phyloP scores from a whole-genome alignment of 331 rosid species.

The Phaseolus coccineus region DNA sequence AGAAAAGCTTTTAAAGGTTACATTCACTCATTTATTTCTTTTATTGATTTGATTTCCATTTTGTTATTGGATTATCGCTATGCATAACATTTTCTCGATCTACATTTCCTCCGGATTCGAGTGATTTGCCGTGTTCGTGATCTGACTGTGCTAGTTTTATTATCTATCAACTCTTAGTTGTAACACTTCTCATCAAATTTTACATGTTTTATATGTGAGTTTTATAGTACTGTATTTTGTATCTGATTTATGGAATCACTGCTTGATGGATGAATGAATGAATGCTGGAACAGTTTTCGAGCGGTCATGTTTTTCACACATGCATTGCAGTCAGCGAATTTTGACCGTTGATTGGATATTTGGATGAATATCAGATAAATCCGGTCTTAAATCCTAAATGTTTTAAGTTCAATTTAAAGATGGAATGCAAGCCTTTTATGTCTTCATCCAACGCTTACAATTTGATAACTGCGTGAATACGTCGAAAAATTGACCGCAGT shows the following conservation, averaged over 20 bases:
- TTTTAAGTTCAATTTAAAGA: neutral
- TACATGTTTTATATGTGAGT: neutral
- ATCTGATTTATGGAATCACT: neutral
- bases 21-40: neutral
- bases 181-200: neutral
- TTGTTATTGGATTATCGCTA: conserved; percentile 26
- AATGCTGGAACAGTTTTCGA: neutral
- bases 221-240: neutral
- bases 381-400: neutral
- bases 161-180: neutral
- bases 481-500: neutral
- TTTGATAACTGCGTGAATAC: neutral
- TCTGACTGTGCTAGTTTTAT: conserved; percentile 10
- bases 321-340: neutral
- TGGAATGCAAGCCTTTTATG: neutral
- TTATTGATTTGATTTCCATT: neutral
- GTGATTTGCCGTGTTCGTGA: neutral
- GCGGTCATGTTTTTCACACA: neutral
- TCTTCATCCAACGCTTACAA: conserved; percentile 1
- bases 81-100: conserved; percentile 28
- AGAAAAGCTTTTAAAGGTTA: conserved; percentile 71
- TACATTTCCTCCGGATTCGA: conserved; percentile 4
- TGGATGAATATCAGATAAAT: neutral
- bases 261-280: neutral
- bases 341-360: neutral